Evolutionary conservation across 495 filamentous ascomycete genomes (phyloP).

Genomic region (Venustampulla echinocandica): DNA sequence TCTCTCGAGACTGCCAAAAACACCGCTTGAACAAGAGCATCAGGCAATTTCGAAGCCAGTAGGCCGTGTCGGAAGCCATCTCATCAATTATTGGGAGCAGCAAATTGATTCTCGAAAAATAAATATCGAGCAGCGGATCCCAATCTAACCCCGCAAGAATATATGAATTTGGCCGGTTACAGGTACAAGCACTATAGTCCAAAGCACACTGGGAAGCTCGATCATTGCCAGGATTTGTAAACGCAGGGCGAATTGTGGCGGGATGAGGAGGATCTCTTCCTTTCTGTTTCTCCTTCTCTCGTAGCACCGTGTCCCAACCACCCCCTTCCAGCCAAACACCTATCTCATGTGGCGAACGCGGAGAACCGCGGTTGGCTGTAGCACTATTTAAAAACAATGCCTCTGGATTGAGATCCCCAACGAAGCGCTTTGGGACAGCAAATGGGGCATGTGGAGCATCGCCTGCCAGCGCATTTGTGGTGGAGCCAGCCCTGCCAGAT

Average conservation of each 20-base stretch:
- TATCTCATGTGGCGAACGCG: background rate
- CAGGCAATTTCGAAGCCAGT: background rate
- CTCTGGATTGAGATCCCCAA: constrained; percentile 3
- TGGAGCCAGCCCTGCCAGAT: too few species aligned
- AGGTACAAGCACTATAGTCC: background rate
- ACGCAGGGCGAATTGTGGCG: background rate
- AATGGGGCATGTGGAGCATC: background rate
- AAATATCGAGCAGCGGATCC: constrained; percentile 28
- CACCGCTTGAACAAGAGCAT: constrained; percentile 31
- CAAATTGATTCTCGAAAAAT: constrained; percentile 34
- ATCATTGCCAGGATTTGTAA: background rate
- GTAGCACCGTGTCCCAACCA: background rate
- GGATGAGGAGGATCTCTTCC: background rate
- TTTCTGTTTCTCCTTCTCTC: background rate
- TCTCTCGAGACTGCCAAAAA: constrained; percentile 40
- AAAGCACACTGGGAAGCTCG: background rate
- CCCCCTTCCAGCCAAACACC: background rate
- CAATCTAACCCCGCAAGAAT: background rate
- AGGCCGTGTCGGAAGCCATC: background rate
- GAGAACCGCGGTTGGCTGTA: background rate
- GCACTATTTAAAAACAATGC: background rate
- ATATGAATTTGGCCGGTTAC: background rate
- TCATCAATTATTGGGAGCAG: constrained; percentile 36
- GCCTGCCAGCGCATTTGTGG: too few species aligned
- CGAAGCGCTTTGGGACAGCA: background rate